Base-by-base conservation (phyloP, 495 filamentous ascomycete genomes). In the Staphylotrichum longicolle region DNA sequence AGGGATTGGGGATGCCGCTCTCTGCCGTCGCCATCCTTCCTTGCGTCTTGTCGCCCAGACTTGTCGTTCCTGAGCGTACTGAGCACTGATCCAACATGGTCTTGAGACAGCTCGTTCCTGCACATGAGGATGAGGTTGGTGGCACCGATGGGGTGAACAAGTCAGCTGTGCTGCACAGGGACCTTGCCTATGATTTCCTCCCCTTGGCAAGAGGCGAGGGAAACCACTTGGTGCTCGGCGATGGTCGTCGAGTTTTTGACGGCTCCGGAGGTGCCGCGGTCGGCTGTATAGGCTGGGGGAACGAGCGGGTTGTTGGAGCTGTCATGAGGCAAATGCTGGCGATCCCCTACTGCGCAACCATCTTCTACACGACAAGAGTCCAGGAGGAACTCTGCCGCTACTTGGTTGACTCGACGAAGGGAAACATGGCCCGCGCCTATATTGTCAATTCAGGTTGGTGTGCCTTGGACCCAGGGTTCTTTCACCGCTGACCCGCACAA, bases 201-300 rank as follows among this genome's bases (percentile, higher is more conserved):
- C 33, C 58, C 15, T 20, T 73, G 30, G 51, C 59, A 7, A 58
- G 63, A 54, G 68, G 70, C 14, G 53, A 74, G 35, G 75, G 77
- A 6, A 79, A 72, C 54, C 70, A 77, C 54, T 49, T 79, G 12
- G 54, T 71, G 37, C 63, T 89, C 3, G 81, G 80, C 54, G 80
- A 88, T 74, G 86, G 85, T 30, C 83, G 81, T 10, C 81, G 75
- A 49, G 82, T 91, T 62, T 79, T 90, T 15, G 87, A 90, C 65
- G 84, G 83, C 0, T 78, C 77, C 7, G 75, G 80, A 51, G 83
- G 83, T 27, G 82, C 82, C 7, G 80, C 81, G 0, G 82, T 84
- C 37, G 75, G 82, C 14, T 79, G 74, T 58, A 60, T 83, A 30
- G 82, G 82, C 40, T 80, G 81, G 67, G 77, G 78, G 12, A 72